Base-by-base conservation (phyloP, 2,329 filamentous ascomycete species). In the Nakataea oryzae region DNA sequence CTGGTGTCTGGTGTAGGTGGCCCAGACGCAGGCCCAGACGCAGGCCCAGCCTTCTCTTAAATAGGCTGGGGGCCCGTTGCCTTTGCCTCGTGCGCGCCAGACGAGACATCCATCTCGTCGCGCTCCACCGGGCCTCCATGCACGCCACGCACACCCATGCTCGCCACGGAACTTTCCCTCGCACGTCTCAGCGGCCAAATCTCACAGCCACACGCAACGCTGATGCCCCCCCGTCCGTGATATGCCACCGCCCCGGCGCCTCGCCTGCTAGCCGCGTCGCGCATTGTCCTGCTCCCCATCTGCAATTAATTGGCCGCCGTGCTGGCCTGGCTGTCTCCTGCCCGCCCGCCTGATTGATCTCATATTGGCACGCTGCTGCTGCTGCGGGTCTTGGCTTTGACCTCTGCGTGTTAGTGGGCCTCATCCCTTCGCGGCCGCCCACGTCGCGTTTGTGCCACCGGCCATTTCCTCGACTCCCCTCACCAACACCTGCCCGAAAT, bases 371-470 rank as follows among this genome's bases (percentile, higher is more conserved):
- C n/a, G n/a, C n/a, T n/a, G n/a, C n/a, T n/a, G n/a, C n/a, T n/a
- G n/a, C n/a, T n/a, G n/a, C n/a, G n/a, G n/a, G n/a, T n/a, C n/a
- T n/a, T n/a, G n/a, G n/a, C n/a, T n/a, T n/a, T n/a, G n/a, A n/a
- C n/a, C n/a, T n/a, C n/a, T 50, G 41, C 21, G 41, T 24, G 17
- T 50, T 50, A 13, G 41, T 50, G 21, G 17, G 41, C 41, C 41
- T 50, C 11, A 17, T 13, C 41, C 41, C 41, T 50, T 50, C 21
- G n/a, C n/a, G n/a, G n/a, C n/a, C n/a, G 54, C 17, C 34, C 24
- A 30, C 21, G 58, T 60, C 58, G 58, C 58, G 58, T 60, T 60
- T 60, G 58, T 60, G 41, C 32, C 58, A 60, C 32, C 27, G 27
- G 47, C n/a, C 28, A 3, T 56, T 56, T 61, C 7, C 41, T n/a